Conservation (phyloP, 2,329 filamentous ascomycete species). For the Aquanectria penicillioides region DNA sequence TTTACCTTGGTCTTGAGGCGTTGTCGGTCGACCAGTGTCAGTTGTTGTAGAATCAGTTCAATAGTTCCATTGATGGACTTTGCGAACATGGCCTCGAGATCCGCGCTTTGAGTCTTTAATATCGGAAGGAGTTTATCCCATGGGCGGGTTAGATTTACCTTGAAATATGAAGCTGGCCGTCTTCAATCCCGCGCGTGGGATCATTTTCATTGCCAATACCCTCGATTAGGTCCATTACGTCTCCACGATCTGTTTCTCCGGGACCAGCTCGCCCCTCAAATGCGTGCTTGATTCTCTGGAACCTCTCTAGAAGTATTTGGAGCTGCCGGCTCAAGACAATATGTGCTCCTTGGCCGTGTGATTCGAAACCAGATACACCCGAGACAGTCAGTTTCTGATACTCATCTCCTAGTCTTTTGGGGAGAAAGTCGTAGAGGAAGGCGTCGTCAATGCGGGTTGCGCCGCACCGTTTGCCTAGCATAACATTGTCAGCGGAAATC, state of each 20-base stretch:
- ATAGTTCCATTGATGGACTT: conserved; percentile 17
- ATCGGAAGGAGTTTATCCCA: too few relatives aligned
- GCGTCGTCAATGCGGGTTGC: conserved; percentile 21
- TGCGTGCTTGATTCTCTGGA: conserved; percentile 18
- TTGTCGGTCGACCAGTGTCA: conserved; percentile 1
- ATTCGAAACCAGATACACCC: not conserved
- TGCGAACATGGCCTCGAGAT: conserved; percentile 20
- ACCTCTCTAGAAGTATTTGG: conserved; percentile 13
- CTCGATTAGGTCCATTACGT: conserved; percentile 7
- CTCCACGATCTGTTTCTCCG: not conserved
- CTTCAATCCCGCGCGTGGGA: not conserved
- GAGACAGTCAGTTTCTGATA: not conserved
- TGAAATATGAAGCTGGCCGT: conserved; percentile 22
- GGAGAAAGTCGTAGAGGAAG: conserved; percentile 22
- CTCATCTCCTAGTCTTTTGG: conserved; percentile 2
- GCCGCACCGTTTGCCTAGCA: conserved; percentile 13
- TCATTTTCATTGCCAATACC: conserved; percentile 17
- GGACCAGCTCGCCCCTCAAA: conserved; percentile 8
- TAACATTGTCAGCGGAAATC: too few relatives aligned
- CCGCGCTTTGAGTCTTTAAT: not conserved
- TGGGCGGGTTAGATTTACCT: not conserved
- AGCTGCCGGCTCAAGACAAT: conserved; percentile 3
- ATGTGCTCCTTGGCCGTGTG: conserved; percentile 11
- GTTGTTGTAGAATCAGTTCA: conserved; percentile 18
- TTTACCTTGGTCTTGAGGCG: not conserved